Evolutionary conservation across 345 rosid genomes (phyloP).

Genomic region (Gossypium stocksii): DNA sequence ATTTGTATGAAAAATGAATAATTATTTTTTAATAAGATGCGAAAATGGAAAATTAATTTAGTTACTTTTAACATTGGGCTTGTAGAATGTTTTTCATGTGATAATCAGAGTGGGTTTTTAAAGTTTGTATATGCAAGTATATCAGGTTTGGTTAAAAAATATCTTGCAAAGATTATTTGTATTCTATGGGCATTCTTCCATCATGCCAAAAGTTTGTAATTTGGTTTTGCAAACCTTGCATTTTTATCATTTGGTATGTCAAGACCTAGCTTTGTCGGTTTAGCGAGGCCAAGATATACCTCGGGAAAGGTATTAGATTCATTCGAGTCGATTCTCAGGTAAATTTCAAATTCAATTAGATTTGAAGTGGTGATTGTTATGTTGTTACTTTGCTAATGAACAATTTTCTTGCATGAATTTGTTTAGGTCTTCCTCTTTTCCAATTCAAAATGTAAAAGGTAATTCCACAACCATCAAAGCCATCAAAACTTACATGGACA

Average conservation of each 20-base stretch:
- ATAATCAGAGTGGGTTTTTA: not conserved
- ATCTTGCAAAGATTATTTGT: not conserved
- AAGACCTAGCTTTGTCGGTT: conserved; percentile 30
- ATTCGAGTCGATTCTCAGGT: conserved; percentile 73
- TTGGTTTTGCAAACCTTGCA: no score
- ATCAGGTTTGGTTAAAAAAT: no score
- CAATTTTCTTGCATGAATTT: not conserved
- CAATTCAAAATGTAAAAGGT: conserved; percentile 75
- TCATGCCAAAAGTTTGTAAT: no score
- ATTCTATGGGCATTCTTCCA: no score
- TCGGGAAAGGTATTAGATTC: conserved; percentile 66
- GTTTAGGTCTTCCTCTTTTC: conserved; percentile 60
- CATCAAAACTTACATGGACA: conserved; percentile 68
- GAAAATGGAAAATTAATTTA: not conserved
- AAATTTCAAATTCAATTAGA: not conserved
- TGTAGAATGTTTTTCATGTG: not conserved
- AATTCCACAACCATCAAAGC: conserved; percentile 72
- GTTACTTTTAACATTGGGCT: not conserved
- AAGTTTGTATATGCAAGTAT: not conserved
- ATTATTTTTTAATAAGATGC: not conserved
- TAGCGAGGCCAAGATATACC: no score
- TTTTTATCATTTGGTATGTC: no score
- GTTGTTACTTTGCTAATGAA: not conserved
- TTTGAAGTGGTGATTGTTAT: not conserved
- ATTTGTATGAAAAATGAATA: not conserved